Evolutionary conservation across 352 stramenopile species (phyloP).

Genomic region (Globisporangium cederbergense): DNA sequence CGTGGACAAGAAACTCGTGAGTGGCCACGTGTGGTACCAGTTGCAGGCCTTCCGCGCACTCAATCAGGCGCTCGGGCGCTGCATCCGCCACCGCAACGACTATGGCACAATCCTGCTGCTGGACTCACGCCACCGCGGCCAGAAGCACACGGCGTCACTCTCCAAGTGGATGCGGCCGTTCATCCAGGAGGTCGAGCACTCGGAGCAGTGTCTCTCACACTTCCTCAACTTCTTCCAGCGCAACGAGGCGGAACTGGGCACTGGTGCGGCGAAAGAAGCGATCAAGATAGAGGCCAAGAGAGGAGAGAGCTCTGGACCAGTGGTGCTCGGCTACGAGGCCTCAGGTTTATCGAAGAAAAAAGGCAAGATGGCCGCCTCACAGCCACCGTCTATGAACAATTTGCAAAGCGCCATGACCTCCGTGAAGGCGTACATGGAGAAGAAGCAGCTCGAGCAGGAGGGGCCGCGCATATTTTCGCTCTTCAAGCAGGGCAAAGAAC

Average conservation of each 20-base stretch:
- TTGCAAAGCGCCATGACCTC: constrained; percentile 26
- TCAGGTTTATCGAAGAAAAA: not conserved
- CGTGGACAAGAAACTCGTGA: constrained; percentile 61
- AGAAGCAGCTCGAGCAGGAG: constrained; percentile 13
- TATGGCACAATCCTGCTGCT: constrained; percentile 97
- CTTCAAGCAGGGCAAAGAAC: constrained; percentile 15
- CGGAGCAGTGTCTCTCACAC: constrained; percentile 54
- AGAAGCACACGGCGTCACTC: constrained; percentile 56
- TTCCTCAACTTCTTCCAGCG: constrained; percentile 64
- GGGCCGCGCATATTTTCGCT: constrained; percentile 18
- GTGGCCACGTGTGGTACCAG: constrained; percentile 93
- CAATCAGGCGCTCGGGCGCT: constrained; percentile 98
- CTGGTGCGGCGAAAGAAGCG: constrained; percentile 7
- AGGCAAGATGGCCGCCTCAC: not conserved
- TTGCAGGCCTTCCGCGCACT: constrained; percentile 97
- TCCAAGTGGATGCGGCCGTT: constrained; percentile 82
- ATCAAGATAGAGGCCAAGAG: not conserved
- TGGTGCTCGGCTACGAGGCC: constrained; percentile 45
- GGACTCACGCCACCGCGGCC: constrained; percentile 83
- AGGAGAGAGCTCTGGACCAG: constrained; percentile 13
- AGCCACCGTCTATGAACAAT: not conserved
- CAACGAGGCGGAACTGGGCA: constrained; percentile 41
- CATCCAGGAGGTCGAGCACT: constrained; percentile 69
- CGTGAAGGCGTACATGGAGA: constrained; percentile 31
- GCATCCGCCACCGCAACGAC: constrained; percentile 97